Conservation (phyloP, 1,284 basidiomycete species). For the Boletus sp. region DNA sequence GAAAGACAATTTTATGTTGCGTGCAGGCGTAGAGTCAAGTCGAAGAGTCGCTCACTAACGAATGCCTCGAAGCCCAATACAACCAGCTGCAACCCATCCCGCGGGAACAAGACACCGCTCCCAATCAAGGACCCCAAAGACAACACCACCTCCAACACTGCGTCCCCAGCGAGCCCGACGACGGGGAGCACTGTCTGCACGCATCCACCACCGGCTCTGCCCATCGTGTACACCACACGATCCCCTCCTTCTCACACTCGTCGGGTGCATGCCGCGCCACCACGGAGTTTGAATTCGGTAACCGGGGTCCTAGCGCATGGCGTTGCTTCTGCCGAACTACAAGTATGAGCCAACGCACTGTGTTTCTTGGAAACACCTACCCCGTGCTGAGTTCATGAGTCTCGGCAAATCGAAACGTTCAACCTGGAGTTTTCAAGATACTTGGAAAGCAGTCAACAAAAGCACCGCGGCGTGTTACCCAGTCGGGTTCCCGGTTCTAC, state of each 20-base stretch:
- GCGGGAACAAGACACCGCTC: constrained; percentile 32
- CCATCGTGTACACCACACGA: neutral
- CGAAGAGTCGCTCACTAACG: constrained; percentile 30
- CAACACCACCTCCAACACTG: neutral
- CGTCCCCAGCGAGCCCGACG: neutral
- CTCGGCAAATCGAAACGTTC: too few species aligned
- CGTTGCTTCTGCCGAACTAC: too few species aligned
- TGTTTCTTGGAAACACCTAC: too few species aligned
- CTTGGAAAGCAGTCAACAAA: too few species aligned
- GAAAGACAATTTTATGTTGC: constrained; percentile 30
- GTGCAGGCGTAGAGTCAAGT: constrained; percentile 29
- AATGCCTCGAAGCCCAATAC: constrained; percentile 27
- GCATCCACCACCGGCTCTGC: neutral
- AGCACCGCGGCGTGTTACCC: too few species aligned
- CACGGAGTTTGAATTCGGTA: constrained; percentile 31
- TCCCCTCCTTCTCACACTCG: neutral
- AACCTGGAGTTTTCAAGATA: too few species aligned
- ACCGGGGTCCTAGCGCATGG: constrained; percentile 30
- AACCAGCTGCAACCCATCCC: constrained; percentile 16
- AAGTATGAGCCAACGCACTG: too few species aligned
- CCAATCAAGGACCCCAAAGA: constrained; percentile 18
- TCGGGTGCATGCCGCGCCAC: constrained; percentile 11
- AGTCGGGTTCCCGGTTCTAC: too few species aligned
- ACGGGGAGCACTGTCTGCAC: neutral
- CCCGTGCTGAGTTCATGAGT: too few species aligned